Evolutionary conservation across 495 filamentous ascomycete species (phyloP).

Genomic region (Xylaria cubensis): DNA sequence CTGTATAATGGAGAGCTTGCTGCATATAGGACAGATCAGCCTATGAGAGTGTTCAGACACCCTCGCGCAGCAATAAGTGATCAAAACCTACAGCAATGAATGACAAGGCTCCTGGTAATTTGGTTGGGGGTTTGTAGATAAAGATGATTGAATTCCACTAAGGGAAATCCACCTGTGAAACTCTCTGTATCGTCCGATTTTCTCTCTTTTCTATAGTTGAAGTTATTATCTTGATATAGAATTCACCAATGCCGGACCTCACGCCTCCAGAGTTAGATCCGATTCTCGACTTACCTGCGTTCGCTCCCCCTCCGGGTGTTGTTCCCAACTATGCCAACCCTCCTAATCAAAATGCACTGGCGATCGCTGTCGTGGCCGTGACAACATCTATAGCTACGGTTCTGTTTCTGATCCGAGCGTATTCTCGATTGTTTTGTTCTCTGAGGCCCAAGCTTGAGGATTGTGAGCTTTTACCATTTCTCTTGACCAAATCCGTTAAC

Average conservation of each 20-base stretch:
- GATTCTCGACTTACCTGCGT: conserved; percentile 36
- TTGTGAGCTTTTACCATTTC: conserved; percentile 18
- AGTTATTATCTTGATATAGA: not conserved
- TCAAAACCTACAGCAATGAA: not conserved
- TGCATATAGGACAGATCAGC: not conserved
- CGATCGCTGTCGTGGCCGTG: conserved; percentile 29
- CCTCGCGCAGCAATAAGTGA: not conserved
- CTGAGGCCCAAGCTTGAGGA: conserved; percentile 33
- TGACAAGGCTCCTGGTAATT: not conserved
- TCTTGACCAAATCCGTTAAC: not conserved
- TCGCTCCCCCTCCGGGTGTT: conserved; percentile 34
- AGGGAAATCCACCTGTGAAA: not conserved
- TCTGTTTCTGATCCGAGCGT: conserved; percentile 31
- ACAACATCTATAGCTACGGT: conserved; percentile 29
- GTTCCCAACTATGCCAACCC: conserved; percentile 38
- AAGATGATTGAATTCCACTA: not conserved
- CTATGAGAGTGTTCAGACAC: not conserved
- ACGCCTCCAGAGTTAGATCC: conserved; percentile 25
- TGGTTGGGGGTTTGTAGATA: not conserved
- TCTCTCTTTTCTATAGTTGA: not conserved
- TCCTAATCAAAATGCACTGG: conserved; percentile 37
- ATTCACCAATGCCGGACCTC: conserved; percentile 1
- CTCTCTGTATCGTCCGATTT: not conserved
- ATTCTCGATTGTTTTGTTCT: conserved; percentile 31
- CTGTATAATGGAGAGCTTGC: not conserved